Base-by-base conservation (phyloP, 345 rosid genomes). In the Conringia planisiliqua region DNA sequence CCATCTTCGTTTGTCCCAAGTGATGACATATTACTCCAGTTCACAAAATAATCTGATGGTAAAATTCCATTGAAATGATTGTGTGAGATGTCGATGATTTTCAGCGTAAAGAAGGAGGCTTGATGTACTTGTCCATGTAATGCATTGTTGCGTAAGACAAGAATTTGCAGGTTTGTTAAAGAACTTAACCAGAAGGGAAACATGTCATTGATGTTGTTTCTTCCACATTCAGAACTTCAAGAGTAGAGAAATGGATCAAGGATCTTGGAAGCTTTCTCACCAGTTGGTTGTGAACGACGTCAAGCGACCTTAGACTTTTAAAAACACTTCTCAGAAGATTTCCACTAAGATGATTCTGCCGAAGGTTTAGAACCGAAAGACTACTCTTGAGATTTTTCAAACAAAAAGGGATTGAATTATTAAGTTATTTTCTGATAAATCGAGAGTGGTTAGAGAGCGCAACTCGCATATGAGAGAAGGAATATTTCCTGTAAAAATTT, bases 181-280 rank as follows among this genome's bases (percentile, higher is more conserved):
- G 50, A 44, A n/a, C 20, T 44, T 10, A 44, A 44, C 50, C 50
- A 44, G 1, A 6, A 16, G 8, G 50, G 50, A 44, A 44, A 44
- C 10, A 20, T 44, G 50, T 44, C 50, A 20, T 44, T 44, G 50
- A 44, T 44, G n/a, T 1, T n/a, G 10, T 44, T 44, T 20, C 20
- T 44, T 44, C 50, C 79, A 69, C 73, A 40, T 70, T 46, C 0
- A 57, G 4, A 59, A 59, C 26, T 59, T 44, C 10, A 44, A 70
- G 57, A 7, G 0, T 12, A 12, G 44, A 32, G 57, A n/a, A n/a
- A n/a, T n/a, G n/a, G n/a, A n/a, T n/a, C n/a, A n/a, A n/a, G n/a
- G n/a, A n/a, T n/a, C n/a, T 32, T 66, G 77, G 62, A 39, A 85
- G 60, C 6, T 27, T 36, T 17, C 87, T 85, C 0, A 6, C 27